Conservation (phyloP, 179 eudicot species). For the Sideroxylon spinosum region DNA sequence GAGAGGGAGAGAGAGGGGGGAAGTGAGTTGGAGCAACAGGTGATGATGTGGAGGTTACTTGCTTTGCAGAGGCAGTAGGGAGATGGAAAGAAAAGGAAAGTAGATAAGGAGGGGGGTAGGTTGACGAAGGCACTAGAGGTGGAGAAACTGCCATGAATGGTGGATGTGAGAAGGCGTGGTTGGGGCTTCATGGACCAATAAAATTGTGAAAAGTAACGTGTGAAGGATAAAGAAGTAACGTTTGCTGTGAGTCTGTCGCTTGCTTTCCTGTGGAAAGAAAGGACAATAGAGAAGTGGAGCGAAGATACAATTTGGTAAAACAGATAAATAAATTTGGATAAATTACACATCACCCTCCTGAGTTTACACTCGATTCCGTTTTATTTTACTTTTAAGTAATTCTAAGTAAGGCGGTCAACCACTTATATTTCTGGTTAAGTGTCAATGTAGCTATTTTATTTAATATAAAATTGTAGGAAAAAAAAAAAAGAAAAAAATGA, state of each 20-base stretch:
- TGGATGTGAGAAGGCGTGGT: conserved; percentile 4
- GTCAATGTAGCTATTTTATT: no score
- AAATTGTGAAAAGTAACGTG: conserved; percentile 21
- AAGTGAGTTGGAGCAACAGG: neutral
- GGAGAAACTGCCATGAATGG: conserved; percentile 21
- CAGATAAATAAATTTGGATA: neutral
- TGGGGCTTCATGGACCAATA: conserved; percentile 35
- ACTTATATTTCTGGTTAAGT: no score
- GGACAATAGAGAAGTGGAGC: neutral
- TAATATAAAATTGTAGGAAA: no score
- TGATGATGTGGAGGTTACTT: conserved; percentile 1
- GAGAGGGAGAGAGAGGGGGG: neutral
- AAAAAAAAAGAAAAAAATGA: no score
- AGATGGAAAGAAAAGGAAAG: neutral
- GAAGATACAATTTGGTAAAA: conserved; percentile 2
- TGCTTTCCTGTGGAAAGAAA: neutral
- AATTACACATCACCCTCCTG: no score
- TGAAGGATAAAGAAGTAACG: conserved; percentile 26
- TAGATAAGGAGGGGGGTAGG: conserved; percentile 15
- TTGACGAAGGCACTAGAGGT: conserved; percentile 24
- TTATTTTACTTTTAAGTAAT: no score
- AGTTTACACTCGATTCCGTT: no score
- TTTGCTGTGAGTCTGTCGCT: neutral
- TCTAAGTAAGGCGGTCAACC: no score
- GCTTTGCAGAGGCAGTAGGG: neutral